Conservation (phyloP, 805 yeast species). For the Priceomyces castillae region DNA sequence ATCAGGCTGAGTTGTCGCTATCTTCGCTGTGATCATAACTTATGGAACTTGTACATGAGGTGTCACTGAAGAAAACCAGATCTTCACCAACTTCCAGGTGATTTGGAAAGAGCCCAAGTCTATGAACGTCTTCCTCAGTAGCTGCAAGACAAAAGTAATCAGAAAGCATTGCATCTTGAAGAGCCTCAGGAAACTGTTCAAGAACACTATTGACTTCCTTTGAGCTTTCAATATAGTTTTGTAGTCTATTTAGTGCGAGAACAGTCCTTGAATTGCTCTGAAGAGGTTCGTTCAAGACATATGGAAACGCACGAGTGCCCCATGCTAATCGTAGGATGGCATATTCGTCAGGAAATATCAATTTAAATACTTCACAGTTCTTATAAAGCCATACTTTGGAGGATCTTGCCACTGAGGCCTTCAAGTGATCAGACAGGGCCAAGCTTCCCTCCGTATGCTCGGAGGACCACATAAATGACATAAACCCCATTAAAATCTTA, state of each 20-base stretch:
- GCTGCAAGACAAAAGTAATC: conserved; percentile 1
- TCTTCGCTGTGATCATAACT: neutral
- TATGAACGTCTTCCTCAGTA: neutral
- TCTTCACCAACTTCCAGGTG: neutral
- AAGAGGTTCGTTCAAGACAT: conserved; percentile 8
- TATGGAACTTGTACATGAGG: neutral
- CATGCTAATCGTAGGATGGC: conserved; percentile 5
- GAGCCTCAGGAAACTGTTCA: neutral
- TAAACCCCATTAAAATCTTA: conserved; percentile 13
- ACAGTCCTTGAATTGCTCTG: neutral
- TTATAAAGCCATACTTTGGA: conserved; percentile 14
- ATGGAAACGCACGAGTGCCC: neutral
- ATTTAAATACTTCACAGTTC: conserved; percentile 11
- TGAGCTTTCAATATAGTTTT: neutral
- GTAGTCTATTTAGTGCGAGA: neutral
- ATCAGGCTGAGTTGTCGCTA: neutral
- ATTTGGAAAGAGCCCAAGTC: conserved; percentile 1
- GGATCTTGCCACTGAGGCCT: conserved; percentile 3
- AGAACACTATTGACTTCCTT: neutral
- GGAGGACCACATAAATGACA: conserved; percentile 14
- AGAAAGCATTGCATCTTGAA: neutral
- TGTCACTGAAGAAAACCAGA: neutral
- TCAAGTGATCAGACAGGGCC: neutral
- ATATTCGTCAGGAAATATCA: conserved; percentile 13
- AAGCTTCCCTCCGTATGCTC: conserved; percentile 13